A percentile compares a stretch with the other conserved stretches of the same genome.
These are phyloP conservation scores for Aschersonia sp. DNA, from an alignment of 2,329 filamentous ascomycete species.

Conservation along the genomic window DNA sequence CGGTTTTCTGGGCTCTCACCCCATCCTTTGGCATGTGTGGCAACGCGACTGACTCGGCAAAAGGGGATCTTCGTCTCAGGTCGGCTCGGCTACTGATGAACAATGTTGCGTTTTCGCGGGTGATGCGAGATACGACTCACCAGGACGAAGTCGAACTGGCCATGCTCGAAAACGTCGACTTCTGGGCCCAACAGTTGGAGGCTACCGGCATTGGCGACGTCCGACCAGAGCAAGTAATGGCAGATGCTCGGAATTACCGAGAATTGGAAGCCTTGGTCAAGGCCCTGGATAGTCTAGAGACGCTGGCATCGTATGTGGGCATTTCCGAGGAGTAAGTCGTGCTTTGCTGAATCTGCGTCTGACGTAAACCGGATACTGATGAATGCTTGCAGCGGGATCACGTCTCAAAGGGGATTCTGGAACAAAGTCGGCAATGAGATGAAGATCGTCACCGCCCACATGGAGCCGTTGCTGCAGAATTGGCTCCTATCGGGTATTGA, in stretches of 20 bases:
- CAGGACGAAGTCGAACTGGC: conserved; percentile 21
- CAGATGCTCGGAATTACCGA: conserved; percentile 46
- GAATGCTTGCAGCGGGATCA: conserved; percentile 12
- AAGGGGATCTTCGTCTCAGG: conserved; percentile 35
- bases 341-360: not conserved
- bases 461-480: conserved; percentile 46
- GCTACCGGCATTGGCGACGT: conserved; percentile 19
- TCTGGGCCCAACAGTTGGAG: conserved; percentile 23
- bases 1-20: not conserved
- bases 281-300: conserved; percentile 54
- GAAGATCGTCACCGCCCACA: conserved; percentile 36
- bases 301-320: conserved; percentile 42
- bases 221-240: conserved; percentile 27
- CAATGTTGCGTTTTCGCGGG: conserved; percentile 32
- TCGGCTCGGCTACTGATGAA: conserved; percentile 39
- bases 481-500: conserved; percentile 46
- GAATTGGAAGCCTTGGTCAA: conserved; percentile 56
- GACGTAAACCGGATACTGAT: not conserved
- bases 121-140: conserved; percentile 27
- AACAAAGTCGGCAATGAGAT: conserved; percentile 38
- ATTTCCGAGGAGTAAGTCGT: conserved; percentile 36
- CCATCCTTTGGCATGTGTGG: not conserved
- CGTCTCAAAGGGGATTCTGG: conserved; percentile 34
- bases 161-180: conserved; percentile 24
- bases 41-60: not conserved